Evolutionary conservation across 371 early-diverging fungal genomes (phyloP).

Genomic region (Amoeboaphelidium protococcarum): DNA sequence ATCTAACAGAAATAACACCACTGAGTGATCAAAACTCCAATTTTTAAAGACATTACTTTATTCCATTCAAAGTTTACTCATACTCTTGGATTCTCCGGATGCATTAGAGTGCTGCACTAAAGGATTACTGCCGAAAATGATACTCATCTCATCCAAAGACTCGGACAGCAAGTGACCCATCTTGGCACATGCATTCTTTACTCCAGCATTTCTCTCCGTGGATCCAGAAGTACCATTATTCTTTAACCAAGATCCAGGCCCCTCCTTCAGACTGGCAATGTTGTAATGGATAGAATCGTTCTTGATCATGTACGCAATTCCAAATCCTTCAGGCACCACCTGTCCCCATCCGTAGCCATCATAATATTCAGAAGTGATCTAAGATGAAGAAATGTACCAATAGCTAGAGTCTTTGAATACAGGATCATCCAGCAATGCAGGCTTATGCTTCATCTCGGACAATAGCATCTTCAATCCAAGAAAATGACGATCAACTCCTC

Average conservation of each 20-base stretch:
- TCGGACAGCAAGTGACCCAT: constrained; percentile 32
- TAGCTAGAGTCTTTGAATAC: constrained; percentile 47
- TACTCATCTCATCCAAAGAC: constrained; percentile 46
- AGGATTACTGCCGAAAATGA: constrained; percentile 24
- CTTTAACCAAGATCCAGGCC: constrained; percentile 14
- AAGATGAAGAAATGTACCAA: constrained; percentile 82
- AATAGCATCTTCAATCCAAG: constrained; percentile 29
- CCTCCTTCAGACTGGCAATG: constrained; percentile 37
- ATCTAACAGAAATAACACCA: too few relatives aligned
- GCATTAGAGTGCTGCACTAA: too few relatives aligned
- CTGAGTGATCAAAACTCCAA: too few relatives aligned
- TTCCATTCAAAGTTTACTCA: too few relatives aligned
- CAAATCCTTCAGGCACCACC: constrained; percentile 66
- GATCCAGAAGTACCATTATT: constrained; percentile 10
- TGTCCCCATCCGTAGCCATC: constrained; percentile 87
- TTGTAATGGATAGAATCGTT: constrained; percentile 54
- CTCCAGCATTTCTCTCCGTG: neutral
- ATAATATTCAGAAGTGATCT: constrained; percentile 64
- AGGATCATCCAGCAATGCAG: constrained; percentile 55
- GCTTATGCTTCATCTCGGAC: constrained; percentile 32
- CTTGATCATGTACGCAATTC: constrained; percentile 69
- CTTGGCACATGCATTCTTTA: neutral
- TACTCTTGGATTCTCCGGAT: too few relatives aligned
- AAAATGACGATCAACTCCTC: constrained; percentile 76
- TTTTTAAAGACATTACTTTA: too few relatives aligned